These are phyloP conservation scores for Calvatia gigantea DNA, from an alignment of 768 basidiomycete species.

Conservation along the genomic window DNA sequence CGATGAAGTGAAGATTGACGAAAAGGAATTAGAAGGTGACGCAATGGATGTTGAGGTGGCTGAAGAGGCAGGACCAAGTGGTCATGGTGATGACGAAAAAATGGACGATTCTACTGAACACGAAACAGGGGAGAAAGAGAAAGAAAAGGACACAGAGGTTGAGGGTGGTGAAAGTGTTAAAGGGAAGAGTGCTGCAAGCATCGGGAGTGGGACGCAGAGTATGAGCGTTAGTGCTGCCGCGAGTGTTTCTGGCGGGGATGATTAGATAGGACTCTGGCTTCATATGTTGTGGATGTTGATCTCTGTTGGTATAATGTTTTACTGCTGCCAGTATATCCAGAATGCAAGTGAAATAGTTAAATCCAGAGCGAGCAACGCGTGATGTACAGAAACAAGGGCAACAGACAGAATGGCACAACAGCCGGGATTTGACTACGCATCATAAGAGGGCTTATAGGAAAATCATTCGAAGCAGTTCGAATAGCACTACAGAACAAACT, in stretches of 20 bases:
- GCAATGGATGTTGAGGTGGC: slow-evolving; percentile 67
- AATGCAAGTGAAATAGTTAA: not conserved
- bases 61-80: slow-evolving; percentile 10
- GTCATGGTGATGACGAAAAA: slow-evolving; percentile 19
- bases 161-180: slow-evolving; percentile 29
- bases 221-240: slow-evolving; percentile 55
- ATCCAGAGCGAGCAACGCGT: not conserved
- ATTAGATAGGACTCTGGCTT: slow-evolving; percentile 25
- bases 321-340: not conserved
- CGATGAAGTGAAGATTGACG: slow-evolving; percentile 80
- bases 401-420: not conserved
- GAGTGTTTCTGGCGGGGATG: slow-evolving; percentile 45
- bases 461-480: slow-evolving; percentile 63
- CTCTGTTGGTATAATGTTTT: not conserved
- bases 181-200: slow-evolving; percentile 26
- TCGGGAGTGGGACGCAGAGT: slow-evolving; percentile 51
- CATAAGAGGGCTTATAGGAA: slow-evolving; percentile 48
- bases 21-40: slow-evolving; percentile 80
- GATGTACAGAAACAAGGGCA: not conserved
- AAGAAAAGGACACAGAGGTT: slow-evolving; percentile 1
- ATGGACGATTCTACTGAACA: slow-evolving; percentile 2
- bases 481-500: slow-evolving; percentile 50
- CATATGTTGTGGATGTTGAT: not conserved
- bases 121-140: not conserved
- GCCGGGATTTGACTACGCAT: not conserved